These are phyloP conservation scores for Pichia exigua DNA, from an alignment of 805 yeast species.

Conservation along the genomic window DNA sequence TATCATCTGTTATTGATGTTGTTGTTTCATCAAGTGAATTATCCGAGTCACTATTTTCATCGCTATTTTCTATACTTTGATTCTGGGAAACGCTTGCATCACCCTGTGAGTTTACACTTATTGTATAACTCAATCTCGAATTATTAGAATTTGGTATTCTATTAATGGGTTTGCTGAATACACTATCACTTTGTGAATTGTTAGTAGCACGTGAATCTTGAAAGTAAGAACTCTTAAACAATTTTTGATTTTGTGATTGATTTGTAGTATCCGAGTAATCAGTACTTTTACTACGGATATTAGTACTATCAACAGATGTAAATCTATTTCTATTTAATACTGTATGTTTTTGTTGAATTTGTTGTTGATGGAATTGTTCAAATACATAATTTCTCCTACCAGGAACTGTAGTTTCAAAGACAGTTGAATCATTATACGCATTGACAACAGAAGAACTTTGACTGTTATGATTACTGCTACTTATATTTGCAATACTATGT, in stretches of 20 bases:
- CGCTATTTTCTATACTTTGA: neutral
- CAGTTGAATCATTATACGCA: constrained; percentile 24
- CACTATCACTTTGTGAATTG: neutral
- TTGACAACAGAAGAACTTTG: constrained; percentile 15
- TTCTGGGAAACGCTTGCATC: constrained; percentile 4
- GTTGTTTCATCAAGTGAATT: neutral
- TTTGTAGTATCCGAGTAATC: neutral
- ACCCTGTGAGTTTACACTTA: neutral
- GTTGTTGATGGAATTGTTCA: neutral
- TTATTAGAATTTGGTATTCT: neutral
- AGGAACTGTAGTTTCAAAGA: constrained; percentile 19
- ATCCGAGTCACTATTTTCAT: neutral
- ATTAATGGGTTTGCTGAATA: neutral
- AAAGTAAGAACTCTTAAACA: neutral
- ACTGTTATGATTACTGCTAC: neutral
- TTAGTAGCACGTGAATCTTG: neutral
- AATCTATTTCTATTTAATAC: neutral
- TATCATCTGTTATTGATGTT: neutral
- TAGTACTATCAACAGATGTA: neutral
- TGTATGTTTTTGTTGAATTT: neutral
- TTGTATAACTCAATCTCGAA: neutral
- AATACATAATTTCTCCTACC: neutral
- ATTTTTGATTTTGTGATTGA: neutral
- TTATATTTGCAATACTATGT: constrained; percentile 17
- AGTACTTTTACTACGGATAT: neutral